Conservation (phyloP, 2,329 filamentous ascomycete species). For the Talaromyces sp. region DNA sequence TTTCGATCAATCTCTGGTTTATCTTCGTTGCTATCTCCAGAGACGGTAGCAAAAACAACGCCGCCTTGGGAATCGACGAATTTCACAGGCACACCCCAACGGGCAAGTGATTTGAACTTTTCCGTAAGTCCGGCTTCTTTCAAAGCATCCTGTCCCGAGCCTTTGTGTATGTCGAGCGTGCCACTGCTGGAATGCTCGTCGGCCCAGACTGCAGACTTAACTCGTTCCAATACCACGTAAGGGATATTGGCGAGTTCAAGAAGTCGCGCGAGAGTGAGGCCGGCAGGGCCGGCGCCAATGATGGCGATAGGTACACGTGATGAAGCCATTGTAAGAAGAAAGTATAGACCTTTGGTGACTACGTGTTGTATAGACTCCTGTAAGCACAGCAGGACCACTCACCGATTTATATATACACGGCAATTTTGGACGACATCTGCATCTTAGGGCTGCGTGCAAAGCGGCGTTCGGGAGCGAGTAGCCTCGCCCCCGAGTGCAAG, state of each 20-base stretch:
- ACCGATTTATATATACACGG: not conserved
- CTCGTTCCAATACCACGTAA: constrained; percentile 25
- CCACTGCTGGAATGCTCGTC: constrained; percentile 23
- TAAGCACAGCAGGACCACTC: not conserved
- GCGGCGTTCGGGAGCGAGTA: not conserved
- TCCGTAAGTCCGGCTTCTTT: constrained; percentile 24
- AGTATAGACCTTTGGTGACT: not conserved
- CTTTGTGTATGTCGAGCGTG: constrained; percentile 23
- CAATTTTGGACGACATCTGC: not conserved
- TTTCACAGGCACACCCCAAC: constrained; percentile 20
- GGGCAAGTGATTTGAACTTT: constrained; percentile 22
- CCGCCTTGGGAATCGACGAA: constrained; percentile 13
- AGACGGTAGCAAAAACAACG: not conserved
- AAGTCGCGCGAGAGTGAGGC: constrained; percentile 23
- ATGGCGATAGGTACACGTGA: constrained; percentile 21
- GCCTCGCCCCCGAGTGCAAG: not conserved
- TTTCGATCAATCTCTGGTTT: constrained; percentile 43
- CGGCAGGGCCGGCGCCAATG: constrained; percentile 24
- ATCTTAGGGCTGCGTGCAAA: not conserved
- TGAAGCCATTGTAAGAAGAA: not conserved
- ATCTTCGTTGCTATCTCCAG: constrained; percentile 25
- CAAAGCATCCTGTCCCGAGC: constrained; percentile 23
- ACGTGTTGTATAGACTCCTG: not conserved
- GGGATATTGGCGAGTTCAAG: constrained; percentile 20
- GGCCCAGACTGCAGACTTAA: constrained; percentile 15